Base-by-base conservation (phyloP, 345 rosid genomes). In the Abelmoschus esculentus region DNA sequence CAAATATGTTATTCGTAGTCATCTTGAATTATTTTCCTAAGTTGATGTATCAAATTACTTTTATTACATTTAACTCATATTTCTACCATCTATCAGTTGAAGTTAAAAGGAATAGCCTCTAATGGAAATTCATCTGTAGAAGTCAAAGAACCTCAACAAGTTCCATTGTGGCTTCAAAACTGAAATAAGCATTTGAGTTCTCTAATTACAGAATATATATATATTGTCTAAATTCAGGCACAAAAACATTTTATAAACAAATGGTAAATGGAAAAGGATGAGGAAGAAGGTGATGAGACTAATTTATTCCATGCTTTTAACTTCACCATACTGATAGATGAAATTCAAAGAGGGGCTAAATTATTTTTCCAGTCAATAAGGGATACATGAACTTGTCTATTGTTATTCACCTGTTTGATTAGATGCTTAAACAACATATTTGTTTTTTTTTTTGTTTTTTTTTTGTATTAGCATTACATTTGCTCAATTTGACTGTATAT, bases 11-110 rank as follows among this genome's bases (percentile, higher is more conserved):
- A 49, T 29, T 66, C 29, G 19, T 54, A 1, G 1, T 29, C 34
- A 56, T 29, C 70, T 15, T 66, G 15, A n/a, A 66, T 66, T 66
- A 47, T 26, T 47, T 66, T 66, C 19, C 70, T 29, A 47, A 49
- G 8, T 47, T 66, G 18, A 49, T 66, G 3, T 66, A 14, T 49
- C 7, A 6, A 54, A 47, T n/a, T 47, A n/a, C 38, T 65, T 65
- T 13, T 46, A 46, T 44, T 10, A 1, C 14, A 26, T 46, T 65
- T 10, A 57, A 65, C 19, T 46, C 38, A 4, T 12, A 13, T 40
- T 44, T 11, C 53, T 46, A 65, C 54, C 55, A 65, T 65, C 12
- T 44, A 12, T 46, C 38, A 13, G 3, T 26, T 13, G 44, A 38
- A 38, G 12, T 14, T 65, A 65, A 46, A 44, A 46, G 36, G 5